These are phyloP conservation scores for Camellia granthamiana DNA, from an alignment of 148 eudicot species.

Conservation along the genomic window DNA sequence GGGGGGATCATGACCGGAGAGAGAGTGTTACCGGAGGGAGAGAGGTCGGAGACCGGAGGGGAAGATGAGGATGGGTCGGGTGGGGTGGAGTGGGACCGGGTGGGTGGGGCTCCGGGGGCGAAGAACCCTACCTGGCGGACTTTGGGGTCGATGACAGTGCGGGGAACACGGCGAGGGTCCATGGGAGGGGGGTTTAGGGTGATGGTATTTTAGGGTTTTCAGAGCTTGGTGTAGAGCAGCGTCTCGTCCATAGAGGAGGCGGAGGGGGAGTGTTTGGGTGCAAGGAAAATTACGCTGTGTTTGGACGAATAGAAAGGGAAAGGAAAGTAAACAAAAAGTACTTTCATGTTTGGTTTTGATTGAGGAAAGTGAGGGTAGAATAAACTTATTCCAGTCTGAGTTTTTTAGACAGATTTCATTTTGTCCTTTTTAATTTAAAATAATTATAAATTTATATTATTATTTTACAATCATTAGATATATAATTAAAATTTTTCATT, in stretches of 20 bases:
- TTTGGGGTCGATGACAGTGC: slow-evolving; percentile 81
- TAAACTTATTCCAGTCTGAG: no score
- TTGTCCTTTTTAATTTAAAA: no score
- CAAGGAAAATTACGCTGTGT: neutral
- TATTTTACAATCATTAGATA: no score
- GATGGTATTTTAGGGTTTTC: slow-evolving; percentile 28
- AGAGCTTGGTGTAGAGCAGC: neutral
- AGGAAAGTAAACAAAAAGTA: no score
- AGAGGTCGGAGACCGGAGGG: slow-evolving; percentile 33
- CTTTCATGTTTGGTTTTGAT: no score
- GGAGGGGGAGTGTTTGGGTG: neutral
- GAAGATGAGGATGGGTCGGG: slow-evolving; percentile 30
- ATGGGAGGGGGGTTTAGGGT: slow-evolving; percentile 17
- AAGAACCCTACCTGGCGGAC: slow-evolving; percentile 90
- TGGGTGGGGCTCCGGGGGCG: slow-evolving; percentile 51
- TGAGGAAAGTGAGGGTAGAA: no score
- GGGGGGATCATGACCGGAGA: slow-evolving; percentile 97
- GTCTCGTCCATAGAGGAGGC: neutral
- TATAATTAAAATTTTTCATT: no score
- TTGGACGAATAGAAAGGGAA: no score
- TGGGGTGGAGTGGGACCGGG: slow-evolving; percentile 49
- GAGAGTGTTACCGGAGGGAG: slow-evolving; percentile 54
- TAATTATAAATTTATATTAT: no score
- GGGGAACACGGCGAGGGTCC: slow-evolving; percentile 78
- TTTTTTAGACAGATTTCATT: no score